Percentiles rank a stretch among this genome's conserved stretches.
These are phyloP conservation scores for Hydrangea macrophylla DNA, from an alignment of 148 eudicot species.

Conservation along the genomic window DNA sequence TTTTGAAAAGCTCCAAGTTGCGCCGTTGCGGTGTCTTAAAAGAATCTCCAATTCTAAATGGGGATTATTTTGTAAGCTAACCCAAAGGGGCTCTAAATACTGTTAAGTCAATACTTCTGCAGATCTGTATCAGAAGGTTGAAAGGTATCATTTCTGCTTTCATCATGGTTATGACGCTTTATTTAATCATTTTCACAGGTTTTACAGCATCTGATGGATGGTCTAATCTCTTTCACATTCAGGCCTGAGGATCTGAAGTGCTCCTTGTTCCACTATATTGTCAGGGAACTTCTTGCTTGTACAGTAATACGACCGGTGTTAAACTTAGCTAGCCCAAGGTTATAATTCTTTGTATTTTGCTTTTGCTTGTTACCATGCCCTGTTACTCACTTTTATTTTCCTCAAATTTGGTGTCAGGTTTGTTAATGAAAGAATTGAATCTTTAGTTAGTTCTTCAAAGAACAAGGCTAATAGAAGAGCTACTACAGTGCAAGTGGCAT, in stretches of 20 bases:
- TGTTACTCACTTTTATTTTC: conserved; percentile 15
- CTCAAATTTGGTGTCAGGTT: conserved; percentile 50
- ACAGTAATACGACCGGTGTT: conserved; percentile 80
- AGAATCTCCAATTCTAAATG: too few species aligned
- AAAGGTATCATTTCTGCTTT: background rate
- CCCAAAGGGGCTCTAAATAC: too few species aligned
- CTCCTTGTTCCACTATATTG: conserved; percentile 71
- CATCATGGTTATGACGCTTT: conserved; percentile 3
- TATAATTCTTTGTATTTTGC: conserved; percentile 2
- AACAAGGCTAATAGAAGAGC: conserved; percentile 54
- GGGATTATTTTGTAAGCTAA: too few species aligned
- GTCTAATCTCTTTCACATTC: conserved; percentile 66
- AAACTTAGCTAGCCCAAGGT: conserved; percentile 94
- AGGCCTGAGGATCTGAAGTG: conserved; percentile 80
- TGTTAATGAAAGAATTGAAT: conserved; percentile 93
- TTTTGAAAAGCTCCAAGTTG: too few species aligned
- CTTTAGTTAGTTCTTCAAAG: conserved; percentile 50
- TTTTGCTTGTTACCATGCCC: conserved; percentile 4
- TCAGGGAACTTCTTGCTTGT: conserved; percentile 93
- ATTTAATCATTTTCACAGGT: conserved; percentile 47
- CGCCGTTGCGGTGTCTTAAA: too few species aligned
- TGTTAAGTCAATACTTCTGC: conserved; percentile 4
- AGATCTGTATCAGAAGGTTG: background rate
- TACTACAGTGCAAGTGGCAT: conserved; percentile 25
- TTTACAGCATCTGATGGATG: conserved; percentile 93